Conservation (phyloP, 2,329 filamentous ascomycete species). For the Sphaerulina vaccinii region DNA sequence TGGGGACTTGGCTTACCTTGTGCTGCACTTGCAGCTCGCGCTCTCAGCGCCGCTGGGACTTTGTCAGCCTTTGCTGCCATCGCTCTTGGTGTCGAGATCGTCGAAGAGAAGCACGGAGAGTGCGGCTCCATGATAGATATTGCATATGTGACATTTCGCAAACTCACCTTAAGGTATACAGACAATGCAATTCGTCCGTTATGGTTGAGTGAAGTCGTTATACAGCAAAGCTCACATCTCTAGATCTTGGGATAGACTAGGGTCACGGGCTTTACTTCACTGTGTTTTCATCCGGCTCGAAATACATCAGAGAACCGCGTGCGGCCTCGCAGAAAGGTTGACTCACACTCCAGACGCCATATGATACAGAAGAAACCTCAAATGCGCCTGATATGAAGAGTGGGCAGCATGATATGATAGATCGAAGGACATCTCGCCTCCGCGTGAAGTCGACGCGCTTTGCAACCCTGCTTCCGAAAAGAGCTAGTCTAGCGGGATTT, state of each 20-base stretch:
- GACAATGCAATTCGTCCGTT: no score
- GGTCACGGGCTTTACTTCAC: background rate
- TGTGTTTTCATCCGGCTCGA: background rate
- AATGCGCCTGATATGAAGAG: background rate
- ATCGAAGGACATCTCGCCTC: background rate
- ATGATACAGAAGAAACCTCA: background rate
- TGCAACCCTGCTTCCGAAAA: no score
- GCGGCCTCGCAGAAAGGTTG: background rate
- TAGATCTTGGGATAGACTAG: background rate
- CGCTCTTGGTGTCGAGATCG: background rate
- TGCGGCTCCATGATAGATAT: background rate
- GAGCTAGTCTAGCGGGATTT: no score
- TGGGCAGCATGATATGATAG: background rate
- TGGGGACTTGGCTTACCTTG: slow-evolving; percentile 3
- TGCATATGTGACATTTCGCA: background rate
- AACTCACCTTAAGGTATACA: background rate
- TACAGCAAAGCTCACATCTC: background rate
- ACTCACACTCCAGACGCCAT: slow-evolving; percentile 4
- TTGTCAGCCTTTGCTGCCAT: slow-evolving; percentile 2
- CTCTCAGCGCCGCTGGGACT: background rate
- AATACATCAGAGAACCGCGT: background rate
- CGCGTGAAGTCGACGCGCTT: background rate
- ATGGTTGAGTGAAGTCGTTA: background rate
- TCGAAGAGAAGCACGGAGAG: background rate
- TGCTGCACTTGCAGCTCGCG: slow-evolving; percentile 1